Conservation (phyloP, 2,329 filamentous ascomycete genomes). For the Penicillium sp. region DNA sequence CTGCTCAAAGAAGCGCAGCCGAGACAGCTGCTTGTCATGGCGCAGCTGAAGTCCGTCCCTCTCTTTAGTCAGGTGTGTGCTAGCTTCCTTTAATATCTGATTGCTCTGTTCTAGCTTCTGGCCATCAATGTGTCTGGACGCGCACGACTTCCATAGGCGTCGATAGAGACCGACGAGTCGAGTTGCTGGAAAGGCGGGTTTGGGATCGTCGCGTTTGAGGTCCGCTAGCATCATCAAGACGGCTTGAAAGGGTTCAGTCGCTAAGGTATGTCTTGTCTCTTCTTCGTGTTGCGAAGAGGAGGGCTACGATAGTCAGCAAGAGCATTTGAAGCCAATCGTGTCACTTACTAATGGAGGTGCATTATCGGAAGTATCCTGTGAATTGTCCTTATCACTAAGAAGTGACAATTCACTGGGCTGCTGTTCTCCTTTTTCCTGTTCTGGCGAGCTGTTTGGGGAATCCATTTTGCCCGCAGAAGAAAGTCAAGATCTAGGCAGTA, state of each 20-base stretch:
- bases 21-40: too few species aligned
- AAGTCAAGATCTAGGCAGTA: too few species aligned
- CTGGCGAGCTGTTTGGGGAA: too few species aligned
- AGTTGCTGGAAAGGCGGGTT: neutral
- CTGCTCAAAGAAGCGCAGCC: too few species aligned
- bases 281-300: constrained; percentile 29
- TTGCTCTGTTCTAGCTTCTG: neutral
- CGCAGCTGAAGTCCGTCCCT: too few species aligned
- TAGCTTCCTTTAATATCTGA: too few species aligned
- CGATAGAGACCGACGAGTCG: neutral
- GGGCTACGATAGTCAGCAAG: neutral
- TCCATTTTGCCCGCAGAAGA: too few species aligned
- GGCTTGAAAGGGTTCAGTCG: too few species aligned
- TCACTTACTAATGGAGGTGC: neutral
- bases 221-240: neutral
- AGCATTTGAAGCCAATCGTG: neutral
- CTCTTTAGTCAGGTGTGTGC: too few species aligned
- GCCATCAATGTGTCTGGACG: neutral
- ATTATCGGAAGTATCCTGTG: too few species aligned
- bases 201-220: neutral
- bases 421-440: too few species aligned
- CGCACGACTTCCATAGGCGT: neutral
- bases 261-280: neutral
- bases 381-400: neutral
- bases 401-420: too few species aligned